Conservation (phyloP, 2,329 filamentous ascomycete genomes). For the Albifimbria verrucaria region DNA sequence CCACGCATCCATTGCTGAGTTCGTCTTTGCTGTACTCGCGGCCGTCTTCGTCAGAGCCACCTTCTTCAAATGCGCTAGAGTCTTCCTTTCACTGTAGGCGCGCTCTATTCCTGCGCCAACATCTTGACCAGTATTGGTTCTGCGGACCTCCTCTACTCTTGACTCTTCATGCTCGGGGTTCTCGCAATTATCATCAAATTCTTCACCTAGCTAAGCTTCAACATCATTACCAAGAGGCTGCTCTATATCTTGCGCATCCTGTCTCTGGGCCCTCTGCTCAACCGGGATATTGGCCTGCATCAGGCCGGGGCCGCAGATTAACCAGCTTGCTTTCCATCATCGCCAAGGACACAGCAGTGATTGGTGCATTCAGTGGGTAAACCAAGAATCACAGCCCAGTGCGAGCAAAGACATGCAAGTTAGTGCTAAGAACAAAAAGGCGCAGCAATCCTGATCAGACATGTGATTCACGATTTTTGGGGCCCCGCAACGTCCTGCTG, state of each 20-base stretch:
- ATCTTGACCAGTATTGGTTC: constrained; percentile 30
- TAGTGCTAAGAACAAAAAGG: too few relatives aligned
- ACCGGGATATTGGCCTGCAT: constrained; percentile 69
- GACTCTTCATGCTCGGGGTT: constrained; percentile 52
- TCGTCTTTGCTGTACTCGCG: constrained; percentile 38
- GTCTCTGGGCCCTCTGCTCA: constrained; percentile 61
- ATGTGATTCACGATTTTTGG: too few relatives aligned
- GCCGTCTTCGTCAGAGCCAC: constrained; percentile 53
- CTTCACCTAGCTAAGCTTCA: constrained; percentile 50
- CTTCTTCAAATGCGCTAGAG: constrained; percentile 52
- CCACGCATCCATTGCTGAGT: constrained; percentile 34
- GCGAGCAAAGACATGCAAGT: too few relatives aligned
- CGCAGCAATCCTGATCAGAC: too few relatives aligned
- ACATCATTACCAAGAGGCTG: constrained; percentile 55
- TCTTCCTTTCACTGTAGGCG: constrained; percentile 39
- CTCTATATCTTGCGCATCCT: constrained; percentile 61
- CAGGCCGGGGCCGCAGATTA: constrained; percentile 60
- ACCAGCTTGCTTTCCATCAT: constrained; percentile 63
- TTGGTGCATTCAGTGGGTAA: constrained; percentile 67
- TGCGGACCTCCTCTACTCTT: constrained; percentile 45
- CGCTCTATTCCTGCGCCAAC: constrained; percentile 44
- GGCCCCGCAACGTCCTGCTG: too few relatives aligned
- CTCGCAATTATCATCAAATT: constrained; percentile 51
- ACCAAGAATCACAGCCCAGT: too few relatives aligned
- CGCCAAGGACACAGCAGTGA: constrained; percentile 63